These are phyloP conservation scores for Boletus subcaerulescens DNA, from an alignment of 768 basidiomycete genomes.

Conservation along the genomic window DNA sequence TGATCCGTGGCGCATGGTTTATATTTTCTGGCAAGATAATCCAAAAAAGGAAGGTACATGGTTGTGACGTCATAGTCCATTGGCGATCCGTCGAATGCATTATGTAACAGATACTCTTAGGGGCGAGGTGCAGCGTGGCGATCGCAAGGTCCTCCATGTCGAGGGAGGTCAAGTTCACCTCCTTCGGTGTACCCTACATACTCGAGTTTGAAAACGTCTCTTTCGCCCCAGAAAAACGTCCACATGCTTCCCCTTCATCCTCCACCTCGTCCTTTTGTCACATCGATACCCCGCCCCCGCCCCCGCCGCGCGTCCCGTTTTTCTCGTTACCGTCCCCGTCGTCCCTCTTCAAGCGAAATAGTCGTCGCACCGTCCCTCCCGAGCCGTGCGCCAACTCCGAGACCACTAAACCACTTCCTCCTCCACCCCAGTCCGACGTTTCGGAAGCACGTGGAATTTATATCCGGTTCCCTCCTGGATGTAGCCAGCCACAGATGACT, in stretches of 20 bases:
- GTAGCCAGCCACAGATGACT: neutral
- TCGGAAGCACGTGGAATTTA: conserved; percentile 21
- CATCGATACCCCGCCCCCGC: conserved; percentile 20
- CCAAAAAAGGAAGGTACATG: conserved; percentile 29
- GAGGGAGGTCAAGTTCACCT: conserved; percentile 30
- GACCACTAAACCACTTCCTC: conserved; percentile 18
- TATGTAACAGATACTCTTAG: conserved; percentile 8
- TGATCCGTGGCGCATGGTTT: conserved; percentile 4
- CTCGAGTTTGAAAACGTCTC: conserved; percentile 31
- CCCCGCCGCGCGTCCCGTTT: conserved; percentile 7
- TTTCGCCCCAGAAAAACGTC: neutral
- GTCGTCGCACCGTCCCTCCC: neutral
- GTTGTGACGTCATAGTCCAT: conserved; percentile 25
- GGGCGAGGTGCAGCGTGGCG: neutral
- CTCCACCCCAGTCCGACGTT: conserved; percentile 5
- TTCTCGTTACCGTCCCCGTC: conserved; percentile 19
- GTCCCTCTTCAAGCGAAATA: conserved; percentile 27
- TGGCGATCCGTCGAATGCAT: too few species aligned
- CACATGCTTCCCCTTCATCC: conserved; percentile 4
- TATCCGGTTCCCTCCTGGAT: conserved; percentile 20
- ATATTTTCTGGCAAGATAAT: conserved; percentile 20
- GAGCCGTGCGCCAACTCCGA: neutral
- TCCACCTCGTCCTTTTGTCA: conserved; percentile 29
- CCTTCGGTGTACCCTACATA: conserved; percentile 30
- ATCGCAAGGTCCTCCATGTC: conserved; percentile 3